Base-by-base conservation (phyloP, 768 basidiomycete species). In the Mycena kentingensis region DNA sequence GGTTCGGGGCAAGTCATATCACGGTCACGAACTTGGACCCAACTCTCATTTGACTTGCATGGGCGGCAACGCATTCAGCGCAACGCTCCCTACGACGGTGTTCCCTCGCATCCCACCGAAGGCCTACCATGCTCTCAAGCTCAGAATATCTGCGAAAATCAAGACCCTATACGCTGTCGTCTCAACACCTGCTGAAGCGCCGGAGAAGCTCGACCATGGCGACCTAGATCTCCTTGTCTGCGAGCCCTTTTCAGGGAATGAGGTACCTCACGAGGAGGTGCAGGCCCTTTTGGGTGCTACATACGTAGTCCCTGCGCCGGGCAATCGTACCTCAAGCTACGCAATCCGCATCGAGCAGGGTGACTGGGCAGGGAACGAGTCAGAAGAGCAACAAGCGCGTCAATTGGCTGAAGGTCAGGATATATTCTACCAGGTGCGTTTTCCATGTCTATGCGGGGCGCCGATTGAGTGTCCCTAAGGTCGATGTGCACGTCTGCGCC, bases 1-100 rank as follows among this genome's bases (percentile, higher is more conserved):
- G 7, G 37, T 38, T 38, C 7, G 37, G 13, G 19, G 13, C 11
- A 10, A 19, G 37, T 39, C 37, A 39, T 39, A 19, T 39, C 11
- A 39, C 10, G 8, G 8, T n/a, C n/a, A n/a, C n/a, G n/a, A n/a
- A n/a, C n/a, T 10, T 39, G 8, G 19, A 38, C 13, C 21, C 37
- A 21, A 45, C 43, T 13, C 24, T 18, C 38, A 41, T 18, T 25
- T 18, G 19, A n/a, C n/a, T n/a, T 41, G 11, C 54, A 89, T 89
- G 88, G 88, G 87, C 10, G 88, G 88, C 15, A 84, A 77, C 63
- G 87, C 87, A 4, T 89, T 90, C 69, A 67, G 71, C 39, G 67
- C 76, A 31, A 51, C 60, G 15, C 67, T 84, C 2, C 67, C 73
- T 8, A 48, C 73, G 10, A 70, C 64, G 11, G 69, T 79, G 0